A percentile compares a stretch with the other conserved stretches of the same genome.
Conservation (phyloP, 257 asterid genomes). For the Osmanthus fragrans region DNA sequence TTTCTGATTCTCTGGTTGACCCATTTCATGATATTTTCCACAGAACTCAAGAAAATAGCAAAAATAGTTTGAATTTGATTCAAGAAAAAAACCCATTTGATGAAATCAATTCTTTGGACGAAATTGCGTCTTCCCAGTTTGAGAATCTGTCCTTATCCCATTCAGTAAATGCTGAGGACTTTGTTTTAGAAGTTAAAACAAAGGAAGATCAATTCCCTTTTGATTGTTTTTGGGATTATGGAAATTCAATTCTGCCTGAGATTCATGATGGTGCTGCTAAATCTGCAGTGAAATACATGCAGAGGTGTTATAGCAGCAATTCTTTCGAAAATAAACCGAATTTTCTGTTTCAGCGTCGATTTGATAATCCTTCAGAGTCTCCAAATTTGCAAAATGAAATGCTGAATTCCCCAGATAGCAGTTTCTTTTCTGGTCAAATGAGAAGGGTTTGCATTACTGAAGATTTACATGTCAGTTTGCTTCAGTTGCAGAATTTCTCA, state of each 20-base stretch:
- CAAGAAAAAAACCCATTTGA: conserved; percentile 31
- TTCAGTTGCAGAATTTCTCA: background rate
- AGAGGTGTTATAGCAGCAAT: conserved; percentile 73
- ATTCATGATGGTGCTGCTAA: conserved; percentile 31
- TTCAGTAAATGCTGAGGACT: conserved; percentile 33
- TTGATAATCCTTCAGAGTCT: conserved; percentile 40
- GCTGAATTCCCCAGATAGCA: conserved; percentile 43
- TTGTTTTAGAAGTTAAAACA: conserved; percentile 42
- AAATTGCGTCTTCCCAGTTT: conserved; percentile 44
- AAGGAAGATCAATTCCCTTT: conserved; percentile 51
- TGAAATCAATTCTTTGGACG: conserved; percentile 32
- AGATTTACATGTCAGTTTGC: conserved; percentile 61
- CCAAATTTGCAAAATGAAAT: conserved; percentile 34
- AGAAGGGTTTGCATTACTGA: conserved; percentile 86
- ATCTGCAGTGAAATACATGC: conserved; percentile 60
- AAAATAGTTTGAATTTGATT: background rate
- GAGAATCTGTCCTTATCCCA: conserved; percentile 44
- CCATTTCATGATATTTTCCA: conserved; percentile 34
- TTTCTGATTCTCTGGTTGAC: conserved; percentile 38
- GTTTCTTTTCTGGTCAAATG: conserved; percentile 54
- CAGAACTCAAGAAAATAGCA: conserved; percentile 26
- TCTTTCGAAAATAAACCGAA: conserved; percentile 44
- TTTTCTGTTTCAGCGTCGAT: conserved; percentile 41
- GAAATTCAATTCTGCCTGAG: conserved; percentile 32
- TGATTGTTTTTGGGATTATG: conserved; percentile 23